These are phyloP conservation scores for Arthroderma uncinatum DNA, from an alignment of 2,329 filamentous ascomycete species.

Conservation along the genomic window DNA sequence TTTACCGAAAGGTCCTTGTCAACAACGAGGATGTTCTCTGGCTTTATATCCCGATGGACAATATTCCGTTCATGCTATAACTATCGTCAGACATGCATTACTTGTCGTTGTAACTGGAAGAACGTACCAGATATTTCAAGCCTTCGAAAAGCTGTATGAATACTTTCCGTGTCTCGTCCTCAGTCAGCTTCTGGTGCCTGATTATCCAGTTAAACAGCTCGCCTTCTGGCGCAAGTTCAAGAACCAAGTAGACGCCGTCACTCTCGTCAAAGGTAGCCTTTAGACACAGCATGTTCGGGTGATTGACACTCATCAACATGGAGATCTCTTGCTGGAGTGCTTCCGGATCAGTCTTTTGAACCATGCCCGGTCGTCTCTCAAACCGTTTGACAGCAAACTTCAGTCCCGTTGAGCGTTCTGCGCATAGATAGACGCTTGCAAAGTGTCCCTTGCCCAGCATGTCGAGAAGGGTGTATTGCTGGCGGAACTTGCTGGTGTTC, in stretches of 20 bases:
- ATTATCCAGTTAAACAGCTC: slow-evolving; percentile 95
- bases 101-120: too few species aligned
- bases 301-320: slow-evolving; percentile 92
- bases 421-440: slow-evolving; percentile 81
- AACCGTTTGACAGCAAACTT: slow-evolving; percentile 92
- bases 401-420: slow-evolving; percentile 71
- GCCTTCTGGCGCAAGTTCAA: slow-evolving; percentile 83
- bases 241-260: slow-evolving; percentile 78
- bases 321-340: slow-evolving; percentile 91
- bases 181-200: slow-evolving; percentile 74
- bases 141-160: slow-evolving; percentile 88
- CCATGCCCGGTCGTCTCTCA: slow-evolving; percentile 68
- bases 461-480: slow-evolving; percentile 74
- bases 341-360: slow-evolving; percentile 73
- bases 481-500: slow-evolving; percentile 64
- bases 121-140: slow-evolving; percentile 78
- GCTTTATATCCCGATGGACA: slow-evolving; percentile 95
- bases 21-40: slow-evolving; percentile 83
- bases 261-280: slow-evolving; percentile 92
- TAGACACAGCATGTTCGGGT: slow-evolving; percentile 82
- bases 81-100: not conserved
- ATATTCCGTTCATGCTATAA: slow-evolving; percentile 80
- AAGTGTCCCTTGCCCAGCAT: slow-evolving; percentile 92
- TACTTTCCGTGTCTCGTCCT: slow-evolving; percentile 72
- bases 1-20: slow-evolving; percentile 82